These are phyloP conservation scores for Tirmania nivea DNA, from an alignment of 495 filamentous ascomycete species.

Conservation along the genomic window DNA sequence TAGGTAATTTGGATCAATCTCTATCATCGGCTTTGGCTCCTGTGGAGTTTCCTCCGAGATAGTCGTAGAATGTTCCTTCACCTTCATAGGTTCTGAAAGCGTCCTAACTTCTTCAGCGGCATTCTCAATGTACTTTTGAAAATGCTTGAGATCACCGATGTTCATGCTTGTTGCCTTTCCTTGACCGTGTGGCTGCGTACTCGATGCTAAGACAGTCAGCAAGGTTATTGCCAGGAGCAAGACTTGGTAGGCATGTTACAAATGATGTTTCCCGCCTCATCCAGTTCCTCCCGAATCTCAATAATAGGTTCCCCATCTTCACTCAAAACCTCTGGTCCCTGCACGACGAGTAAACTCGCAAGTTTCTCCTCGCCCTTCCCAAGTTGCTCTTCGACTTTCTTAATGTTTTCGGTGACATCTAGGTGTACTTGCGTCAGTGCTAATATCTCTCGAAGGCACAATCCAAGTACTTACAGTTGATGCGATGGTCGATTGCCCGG, in stretches of 20 bases:
- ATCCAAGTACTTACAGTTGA: slow-evolving; percentile 35
- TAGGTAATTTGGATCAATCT: background rate
- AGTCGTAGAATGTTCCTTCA: too few species aligned
- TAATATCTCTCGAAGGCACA: too few species aligned
- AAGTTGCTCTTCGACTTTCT: slow-evolving; percentile 44
- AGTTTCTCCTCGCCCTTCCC: slow-evolving; percentile 45
- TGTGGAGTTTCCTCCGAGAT: too few species aligned
- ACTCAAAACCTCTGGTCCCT: slow-evolving; percentile 24
- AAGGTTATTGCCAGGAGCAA: too few species aligned
- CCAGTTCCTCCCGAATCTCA: slow-evolving; percentile 78
- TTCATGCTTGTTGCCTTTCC: background rate
- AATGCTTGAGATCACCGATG: background rate
- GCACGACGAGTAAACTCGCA: slow-evolving; percentile 25
- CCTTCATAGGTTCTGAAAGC: too few species aligned
- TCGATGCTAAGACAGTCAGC: background rate
- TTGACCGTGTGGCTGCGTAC: background rate
- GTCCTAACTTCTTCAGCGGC: slow-evolving; percentile 1
- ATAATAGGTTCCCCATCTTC: slow-evolving; percentile 53
- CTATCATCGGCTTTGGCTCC: too few species aligned
- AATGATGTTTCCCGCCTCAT: slow-evolving; percentile 75
- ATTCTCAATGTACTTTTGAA: background rate
- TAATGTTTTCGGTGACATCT: slow-evolving; percentile 61
- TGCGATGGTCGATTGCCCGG: slow-evolving; percentile 46
- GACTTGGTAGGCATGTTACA: slow-evolving; percentile 1
- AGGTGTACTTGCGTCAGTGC: background rate